Percentiles rank a stretch among this genome's conserved stretches.
These are phyloP conservation scores for Ottelia alismoides DNA, from an alignment of 106 monocot genomes.

Conservation along the genomic window DNA sequence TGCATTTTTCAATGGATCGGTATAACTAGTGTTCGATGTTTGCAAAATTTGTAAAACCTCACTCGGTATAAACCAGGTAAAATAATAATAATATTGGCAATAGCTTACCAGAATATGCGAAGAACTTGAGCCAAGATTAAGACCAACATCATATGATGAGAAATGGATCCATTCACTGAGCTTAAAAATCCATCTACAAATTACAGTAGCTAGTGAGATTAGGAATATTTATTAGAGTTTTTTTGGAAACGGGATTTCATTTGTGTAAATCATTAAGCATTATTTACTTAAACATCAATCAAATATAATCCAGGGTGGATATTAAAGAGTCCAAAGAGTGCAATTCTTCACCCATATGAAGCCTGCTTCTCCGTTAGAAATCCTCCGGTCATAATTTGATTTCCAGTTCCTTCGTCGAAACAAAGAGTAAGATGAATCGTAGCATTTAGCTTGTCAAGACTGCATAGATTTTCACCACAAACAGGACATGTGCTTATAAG, in stretches of 20 bases:
- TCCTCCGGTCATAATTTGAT: slow-evolving; percentile 95
- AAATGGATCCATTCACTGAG: slow-evolving; percentile 76
- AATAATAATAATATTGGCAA: too few relatives aligned
- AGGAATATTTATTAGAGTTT: too few relatives aligned
- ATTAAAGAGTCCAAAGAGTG: too few relatives aligned
- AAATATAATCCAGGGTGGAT: too few relatives aligned
- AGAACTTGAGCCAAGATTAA: slow-evolving; percentile 60
- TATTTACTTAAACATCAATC: too few relatives aligned
- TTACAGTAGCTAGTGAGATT: too few relatives aligned
- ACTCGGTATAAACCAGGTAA: too few relatives aligned
- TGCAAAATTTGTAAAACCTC: too few relatives aligned
- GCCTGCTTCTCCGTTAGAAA: slow-evolving; percentile 95
- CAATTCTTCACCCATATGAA: slow-evolving; percentile 92
- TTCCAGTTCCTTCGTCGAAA: slow-evolving; percentile 99
- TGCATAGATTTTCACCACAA: slow-evolving; percentile 85
- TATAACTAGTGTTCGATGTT: too few relatives aligned
- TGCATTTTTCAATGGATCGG: too few relatives aligned
- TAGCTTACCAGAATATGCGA: slow-evolving; percentile 91
- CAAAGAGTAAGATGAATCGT: slow-evolving; percentile 90
- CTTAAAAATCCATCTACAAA: slow-evolving; percentile 90
- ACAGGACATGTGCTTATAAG: slow-evolving; percentile 93
- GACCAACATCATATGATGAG: slow-evolving; percentile 12
- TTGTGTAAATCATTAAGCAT: too few relatives aligned
- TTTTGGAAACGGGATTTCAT: too few relatives aligned
- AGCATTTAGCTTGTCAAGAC: slow-evolving; percentile 67